Evolutionary conservation across 768 basidiomycete genomes (phyloP).

Genomic region (Rhodotorula sphaerocarpa): DNA sequence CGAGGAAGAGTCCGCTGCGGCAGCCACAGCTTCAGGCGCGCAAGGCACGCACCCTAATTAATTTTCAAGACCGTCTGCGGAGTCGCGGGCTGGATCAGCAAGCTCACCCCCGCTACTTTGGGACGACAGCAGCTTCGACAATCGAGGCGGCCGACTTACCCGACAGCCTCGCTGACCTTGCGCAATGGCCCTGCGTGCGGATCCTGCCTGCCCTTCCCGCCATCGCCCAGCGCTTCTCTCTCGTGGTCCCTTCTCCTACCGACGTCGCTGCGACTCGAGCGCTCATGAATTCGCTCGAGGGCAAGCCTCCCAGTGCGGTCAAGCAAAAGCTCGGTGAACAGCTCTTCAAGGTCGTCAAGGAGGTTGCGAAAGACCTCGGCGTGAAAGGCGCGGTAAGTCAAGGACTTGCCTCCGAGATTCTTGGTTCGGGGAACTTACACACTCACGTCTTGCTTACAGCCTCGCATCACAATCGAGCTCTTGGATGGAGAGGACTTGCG

Average conservation of each 20-base stretch:
- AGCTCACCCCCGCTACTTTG: too few species aligned
- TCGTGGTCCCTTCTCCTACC: neutral
- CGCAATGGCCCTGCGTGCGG: constrained; percentile 64
- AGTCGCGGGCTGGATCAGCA: too few species aligned
- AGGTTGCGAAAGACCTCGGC: constrained; percentile 59
- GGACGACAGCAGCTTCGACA: too few species aligned
- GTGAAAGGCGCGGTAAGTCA: constrained; percentile 60
- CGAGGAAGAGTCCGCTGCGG: constrained; percentile 42
- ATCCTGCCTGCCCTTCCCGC: constrained; percentile 61
- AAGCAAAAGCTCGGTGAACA: constrained; percentile 61
- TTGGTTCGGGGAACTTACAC: too few species aligned
- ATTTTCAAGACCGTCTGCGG: too few species aligned
- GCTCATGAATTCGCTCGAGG: constrained; percentile 55
- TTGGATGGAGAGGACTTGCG: constrained; percentile 78
- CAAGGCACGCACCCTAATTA: too few species aligned
- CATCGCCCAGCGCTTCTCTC: constrained; percentile 39
- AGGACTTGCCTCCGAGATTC: too few species aligned
- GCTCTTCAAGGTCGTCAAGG: constrained; percentile 44
- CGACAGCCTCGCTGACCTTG: constrained; percentile 60
- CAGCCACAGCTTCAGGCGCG: too few species aligned
- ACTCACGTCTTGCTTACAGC: too few species aligned
- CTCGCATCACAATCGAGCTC: constrained; percentile 73
- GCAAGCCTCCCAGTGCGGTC: constrained; percentile 54
- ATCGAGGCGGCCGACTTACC: constrained; percentile 27
- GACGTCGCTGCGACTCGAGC: constrained; percentile 55